phyloP scores from a whole-genome alignment of 2,329 filamentous ascomycete species.

The Beauveria sp. region DNA sequence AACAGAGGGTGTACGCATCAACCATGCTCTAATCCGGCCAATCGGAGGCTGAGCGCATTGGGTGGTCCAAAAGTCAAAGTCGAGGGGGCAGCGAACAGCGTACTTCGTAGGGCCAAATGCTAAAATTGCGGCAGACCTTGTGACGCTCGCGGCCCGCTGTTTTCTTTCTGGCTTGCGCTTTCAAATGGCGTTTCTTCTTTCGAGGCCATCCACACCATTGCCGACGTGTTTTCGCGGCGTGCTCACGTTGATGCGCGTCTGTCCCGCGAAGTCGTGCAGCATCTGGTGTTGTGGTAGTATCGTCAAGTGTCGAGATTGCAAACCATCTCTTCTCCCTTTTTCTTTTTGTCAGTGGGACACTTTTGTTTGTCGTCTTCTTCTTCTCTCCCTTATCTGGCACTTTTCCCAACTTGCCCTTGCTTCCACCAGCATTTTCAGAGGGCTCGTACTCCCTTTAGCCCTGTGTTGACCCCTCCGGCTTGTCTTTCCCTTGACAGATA shows the following conservation, averaged over 20 bases:
- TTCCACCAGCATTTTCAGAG: no score
- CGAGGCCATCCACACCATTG: neutral
- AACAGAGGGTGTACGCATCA: neutral
- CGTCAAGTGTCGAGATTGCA: no score
- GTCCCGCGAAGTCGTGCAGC: no score
- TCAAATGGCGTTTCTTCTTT: neutral
- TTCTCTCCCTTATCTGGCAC: no score
- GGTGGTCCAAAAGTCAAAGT: constrained; percentile 11
- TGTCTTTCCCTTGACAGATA: neutral
- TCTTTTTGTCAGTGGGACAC: no score
- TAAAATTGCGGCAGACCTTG: constrained; percentile 9
- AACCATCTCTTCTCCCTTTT: no score
- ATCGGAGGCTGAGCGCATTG: constrained; percentile 25
- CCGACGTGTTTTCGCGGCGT: neutral
- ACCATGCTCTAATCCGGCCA: constrained; percentile 23
- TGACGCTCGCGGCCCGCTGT: constrained; percentile 9
- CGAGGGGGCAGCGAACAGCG: neutral
- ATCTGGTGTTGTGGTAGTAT: no score
- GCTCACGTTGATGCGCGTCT: neutral
- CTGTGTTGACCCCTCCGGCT: no score
- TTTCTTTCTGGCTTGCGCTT: neutral
- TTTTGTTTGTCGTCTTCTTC: no score
- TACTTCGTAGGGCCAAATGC: neutral
- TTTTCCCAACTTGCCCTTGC: no score
- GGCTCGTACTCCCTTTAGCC: no score